These are phyloP conservation scores for Beauveria medogensis DNA, from an alignment of 2,329 filamentous ascomycete species.

Conservation along the genomic window DNA sequence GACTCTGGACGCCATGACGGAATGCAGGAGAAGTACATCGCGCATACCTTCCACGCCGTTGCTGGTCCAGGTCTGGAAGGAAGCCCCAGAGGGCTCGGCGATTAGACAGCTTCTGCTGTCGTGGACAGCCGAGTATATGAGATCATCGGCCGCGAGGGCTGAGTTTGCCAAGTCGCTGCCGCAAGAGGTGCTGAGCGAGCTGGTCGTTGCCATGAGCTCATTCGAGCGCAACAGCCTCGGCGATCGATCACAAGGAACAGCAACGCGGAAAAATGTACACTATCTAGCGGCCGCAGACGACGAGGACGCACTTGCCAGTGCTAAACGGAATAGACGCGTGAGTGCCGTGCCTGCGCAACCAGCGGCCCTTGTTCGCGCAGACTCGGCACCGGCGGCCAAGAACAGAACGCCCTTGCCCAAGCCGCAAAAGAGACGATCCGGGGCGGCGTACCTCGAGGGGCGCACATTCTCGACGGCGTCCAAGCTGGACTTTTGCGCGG, in stretches of 20 bases:
- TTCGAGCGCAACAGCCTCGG: slow-evolving; percentile 33
- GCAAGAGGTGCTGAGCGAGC: slow-evolving; percentile 53
- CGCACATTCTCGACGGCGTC: slow-evolving; percentile 28
- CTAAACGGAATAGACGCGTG: slow-evolving; percentile 37
- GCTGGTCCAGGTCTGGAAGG: slow-evolving; percentile 53
- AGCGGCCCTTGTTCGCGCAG: slow-evolving; percentile 11
- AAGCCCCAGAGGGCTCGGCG: slow-evolving; percentile 52
- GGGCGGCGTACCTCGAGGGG: slow-evolving; percentile 26
- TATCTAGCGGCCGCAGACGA: slow-evolving; percentile 39
- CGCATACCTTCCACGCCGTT: slow-evolving; percentile 51
- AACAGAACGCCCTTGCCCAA: slow-evolving; percentile 25
- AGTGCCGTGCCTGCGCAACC: slow-evolving; percentile 14
- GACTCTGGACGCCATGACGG: slow-evolving; percentile 49
- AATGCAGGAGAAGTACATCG: slow-evolving; percentile 43
- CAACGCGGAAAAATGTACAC: slow-evolving; percentile 38
- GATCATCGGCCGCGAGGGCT: slow-evolving; percentile 45
- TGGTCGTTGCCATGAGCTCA: slow-evolving; percentile 54
- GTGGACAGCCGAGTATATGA: slow-evolving; percentile 58
- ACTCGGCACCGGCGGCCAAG: slow-evolving; percentile 18
- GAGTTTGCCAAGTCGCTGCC: slow-evolving; percentile 55
- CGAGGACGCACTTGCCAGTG: slow-evolving; percentile 23
- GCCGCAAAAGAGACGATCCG: slow-evolving; percentile 27
- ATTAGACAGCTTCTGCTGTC: slow-evolving; percentile 50
- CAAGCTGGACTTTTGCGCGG: slow-evolving; percentile 51
- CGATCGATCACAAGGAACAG: slow-evolving; percentile 19